Evolutionary conservation across 192 early-diverging fungal genomes (phyloP), one percentile per base, ranked within the genome.

Genomic region (Coemansia umbellata): DNA sequence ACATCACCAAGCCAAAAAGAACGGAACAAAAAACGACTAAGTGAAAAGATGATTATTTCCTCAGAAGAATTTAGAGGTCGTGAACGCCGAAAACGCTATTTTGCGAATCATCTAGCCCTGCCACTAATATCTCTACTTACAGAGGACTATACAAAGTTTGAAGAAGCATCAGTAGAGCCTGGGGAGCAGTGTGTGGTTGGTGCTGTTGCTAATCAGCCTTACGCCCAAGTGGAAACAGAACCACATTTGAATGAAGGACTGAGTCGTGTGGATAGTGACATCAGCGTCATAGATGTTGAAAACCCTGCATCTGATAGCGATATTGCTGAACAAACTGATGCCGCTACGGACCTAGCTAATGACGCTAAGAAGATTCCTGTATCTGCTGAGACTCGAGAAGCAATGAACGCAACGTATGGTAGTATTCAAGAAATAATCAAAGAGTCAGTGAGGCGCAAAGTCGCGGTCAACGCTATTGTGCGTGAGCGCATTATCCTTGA

Each of bases 11-110:
- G 48, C 24, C 31, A 52, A 21, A 39, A 48, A n/a, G 21, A 41
- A 21, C 48, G 27, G 15, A 69, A 69, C 37, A 30, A 26, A 8
- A 32, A 36, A 35, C 55, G 37, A 18, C 37, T 58, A 17, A 17
- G 37, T n/a, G 69, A 58, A 53, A 51, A 41, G 36, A 36, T 76
- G 19, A 4, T 76, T 14, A 18, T 24, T 11, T 17, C 26, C 1
- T 37, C 68, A 17, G 57, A 63, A 5, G 72, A 75, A 50, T 60
- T 51, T 42, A 19, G 60, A 19, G 72, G 72, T 2, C 72, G 72
- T 13, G 72, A 75, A 65, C 65, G 56, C 41, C 55, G 72, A 18
- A 68, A 60, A 39, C 72, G 72, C 15, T 60, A 31, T 32, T 75
- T 60, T 56, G 60, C 39, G 4, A 75, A 75, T 11, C 56, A 64